These are phyloP conservation scores for Powellomyces hirtus DNA, from an alignment of 192 early-diverging fungal species.

Conservation along the genomic window DNA sequence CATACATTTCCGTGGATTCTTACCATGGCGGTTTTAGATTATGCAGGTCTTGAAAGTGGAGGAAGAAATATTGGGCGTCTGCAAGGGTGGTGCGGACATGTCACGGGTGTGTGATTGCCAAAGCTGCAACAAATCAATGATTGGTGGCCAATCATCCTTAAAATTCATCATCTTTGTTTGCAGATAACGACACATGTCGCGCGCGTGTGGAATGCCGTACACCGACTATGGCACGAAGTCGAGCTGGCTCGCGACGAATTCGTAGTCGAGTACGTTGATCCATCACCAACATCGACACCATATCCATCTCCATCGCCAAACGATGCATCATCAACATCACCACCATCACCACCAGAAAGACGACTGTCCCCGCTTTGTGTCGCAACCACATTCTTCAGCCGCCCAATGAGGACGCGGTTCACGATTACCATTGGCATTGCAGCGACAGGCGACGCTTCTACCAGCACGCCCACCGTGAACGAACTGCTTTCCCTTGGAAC, in stretches of 20 bases:
- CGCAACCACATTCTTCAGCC: not conserved
- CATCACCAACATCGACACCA: not conserved
- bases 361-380: not conserved
- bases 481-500: not conserved
- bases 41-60: not conserved
- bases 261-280: not conserved
- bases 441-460: not conserved
- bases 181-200: conserved; percentile 10
- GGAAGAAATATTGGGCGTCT: not conserved
- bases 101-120: not conserved
- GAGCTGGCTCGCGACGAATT: conserved; percentile 14
- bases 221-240: conserved; percentile 4
- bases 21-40: not conserved
- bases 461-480: no score
- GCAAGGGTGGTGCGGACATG: not conserved
- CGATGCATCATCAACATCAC: not conserved
- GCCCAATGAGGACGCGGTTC: not conserved
- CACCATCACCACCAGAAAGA: not conserved
- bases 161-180: not conserved
- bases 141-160: no score
- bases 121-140: no score
- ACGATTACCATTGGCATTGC: not conserved
- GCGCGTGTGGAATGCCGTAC: conserved; percentile 19
- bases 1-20: no score
- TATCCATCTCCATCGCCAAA: not conserved